phyloP scores from a whole-genome alignment of 179 eudicot species.

The Drosera spatulata region DNA sequence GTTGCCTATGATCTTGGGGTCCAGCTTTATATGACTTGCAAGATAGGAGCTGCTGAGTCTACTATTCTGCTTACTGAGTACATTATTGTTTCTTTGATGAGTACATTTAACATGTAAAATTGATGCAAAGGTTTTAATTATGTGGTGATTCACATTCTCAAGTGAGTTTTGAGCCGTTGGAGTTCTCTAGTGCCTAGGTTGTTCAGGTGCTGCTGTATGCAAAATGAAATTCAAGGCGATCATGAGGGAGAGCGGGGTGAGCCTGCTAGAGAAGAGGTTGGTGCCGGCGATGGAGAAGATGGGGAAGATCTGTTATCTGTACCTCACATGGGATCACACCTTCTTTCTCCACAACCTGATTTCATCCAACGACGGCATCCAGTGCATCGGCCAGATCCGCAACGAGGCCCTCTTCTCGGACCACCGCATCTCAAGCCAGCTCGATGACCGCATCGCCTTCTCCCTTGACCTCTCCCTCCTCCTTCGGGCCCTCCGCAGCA shows the following conservation, averaged over 20 bases:
- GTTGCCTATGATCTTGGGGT: too few relatives aligned
- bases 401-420: constrained; percentile 41
- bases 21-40: too few relatives aligned
- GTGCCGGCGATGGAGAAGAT: constrained; percentile 44
- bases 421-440: constrained; percentile 45
- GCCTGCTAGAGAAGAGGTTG: constrained; percentile 36
- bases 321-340: constrained; percentile 35
- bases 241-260: constrained; percentile 39
- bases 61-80: too few relatives aligned
- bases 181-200: too few relatives aligned
- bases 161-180: too few relatives aligned
- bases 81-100: too few relatives aligned
- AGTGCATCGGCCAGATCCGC: constrained; percentile 45
- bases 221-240: constrained; percentile 55
- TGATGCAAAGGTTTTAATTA: too few relatives aligned
- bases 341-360: constrained; percentile 54
- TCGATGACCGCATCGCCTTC: constrained; percentile 42
- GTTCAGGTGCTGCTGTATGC: background rate
- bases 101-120: too few relatives aligned
- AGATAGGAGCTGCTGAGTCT: too few relatives aligned
- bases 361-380: constrained; percentile 23
- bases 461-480: constrained; percentile 42
- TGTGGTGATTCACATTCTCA: too few relatives aligned
- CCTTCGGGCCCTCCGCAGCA: constrained; percentile 1
- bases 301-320: constrained; percentile 39